phyloP scores from a whole-genome alignment of 495 filamentous ascomycete genomes.

The Rostrohypoxylon terebratum region DNA sequence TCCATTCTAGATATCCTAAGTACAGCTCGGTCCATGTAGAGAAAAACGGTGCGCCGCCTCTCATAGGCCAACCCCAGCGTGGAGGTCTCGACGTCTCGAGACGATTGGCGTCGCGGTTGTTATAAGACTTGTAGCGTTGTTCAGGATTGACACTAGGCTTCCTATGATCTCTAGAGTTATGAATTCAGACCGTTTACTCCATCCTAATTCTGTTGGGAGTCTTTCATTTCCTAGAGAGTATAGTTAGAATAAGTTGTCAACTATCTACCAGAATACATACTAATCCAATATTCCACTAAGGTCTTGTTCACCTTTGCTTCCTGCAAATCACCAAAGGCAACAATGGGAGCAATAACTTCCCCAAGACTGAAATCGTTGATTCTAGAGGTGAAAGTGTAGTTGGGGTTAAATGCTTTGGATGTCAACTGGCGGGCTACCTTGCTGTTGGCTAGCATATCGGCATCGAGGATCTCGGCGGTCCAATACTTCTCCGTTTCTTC shows the following conservation, averaged over 20 bases:
- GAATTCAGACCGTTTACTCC: conserved; percentile 7
- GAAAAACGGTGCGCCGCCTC: not conserved
- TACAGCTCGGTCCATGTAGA: not conserved
- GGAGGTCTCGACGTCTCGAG: not conserved
- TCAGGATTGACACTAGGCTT: not conserved
- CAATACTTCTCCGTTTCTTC: conserved; percentile 54
- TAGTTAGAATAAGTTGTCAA: not conserved
- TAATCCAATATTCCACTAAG: conserved; percentile 58
- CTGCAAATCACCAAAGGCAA: conserved; percentile 58
- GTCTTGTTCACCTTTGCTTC: conserved; percentile 50
- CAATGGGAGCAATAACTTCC: conserved; percentile 57
- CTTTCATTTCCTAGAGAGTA: conserved; percentile 35
- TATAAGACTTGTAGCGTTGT: conserved; percentile 9
- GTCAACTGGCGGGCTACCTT: conserved; percentile 56
- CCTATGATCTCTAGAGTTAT: not conserved
- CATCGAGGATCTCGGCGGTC: conserved; percentile 50
- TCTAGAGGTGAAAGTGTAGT: conserved; percentile 50
- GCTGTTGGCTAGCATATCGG: conserved; percentile 55
- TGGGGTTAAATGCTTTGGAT: conserved; percentile 58
- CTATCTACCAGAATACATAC: conserved; percentile 41
- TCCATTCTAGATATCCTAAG: not conserved
- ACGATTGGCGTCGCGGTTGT: not conserved
- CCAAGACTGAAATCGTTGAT: conserved; percentile 57
- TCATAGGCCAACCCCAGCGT: conserved; percentile 1
- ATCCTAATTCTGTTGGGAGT: conserved; percentile 34